These are phyloP conservation scores for Thalassiosira livingstoniorum DNA, from an alignment of 352 stramenopile species.

Conservation along the genomic window DNA sequence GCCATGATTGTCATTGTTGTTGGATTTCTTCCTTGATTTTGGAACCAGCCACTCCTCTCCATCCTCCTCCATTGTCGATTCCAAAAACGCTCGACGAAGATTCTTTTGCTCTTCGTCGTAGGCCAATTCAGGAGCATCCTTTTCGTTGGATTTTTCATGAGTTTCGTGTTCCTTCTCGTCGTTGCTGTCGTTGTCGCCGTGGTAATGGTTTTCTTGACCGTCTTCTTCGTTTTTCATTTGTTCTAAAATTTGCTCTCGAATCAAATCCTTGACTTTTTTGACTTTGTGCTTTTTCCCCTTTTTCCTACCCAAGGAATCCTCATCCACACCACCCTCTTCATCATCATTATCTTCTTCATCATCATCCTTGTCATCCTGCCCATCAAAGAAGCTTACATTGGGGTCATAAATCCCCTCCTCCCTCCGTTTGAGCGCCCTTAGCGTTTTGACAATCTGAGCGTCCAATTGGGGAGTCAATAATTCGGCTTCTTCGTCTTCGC, in stretches of 20 bases:
- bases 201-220: too few relatives aligned
- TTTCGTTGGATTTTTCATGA: conserved; percentile 58
- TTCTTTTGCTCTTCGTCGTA: conserved; percentile 88
- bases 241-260: conserved; percentile 94
- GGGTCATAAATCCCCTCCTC: conserved; percentile 92
- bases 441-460: conserved; percentile 79
- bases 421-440: conserved; percentile 91
- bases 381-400: conserved; percentile 90
- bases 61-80: conserved; percentile 61
- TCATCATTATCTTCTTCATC: conserved; percentile 55
- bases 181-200: too few relatives aligned
- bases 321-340: conserved; percentile 54
- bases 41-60: conserved; percentile 27
- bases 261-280: conserved; percentile 93
- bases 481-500: conserved; percentile 81
- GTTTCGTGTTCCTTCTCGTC: conserved; percentile 80
- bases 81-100: conserved; percentile 82
- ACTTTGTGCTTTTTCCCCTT: conserved; percentile 61
- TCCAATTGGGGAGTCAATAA: conserved; percentile 74
- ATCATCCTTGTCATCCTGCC: conserved; percentile 46
- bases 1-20: conserved; percentile 48
- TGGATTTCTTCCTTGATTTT: too few relatives aligned
- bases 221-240: conserved; percentile 86
- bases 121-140: conserved; percentile 67
- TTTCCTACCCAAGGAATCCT: conserved; percentile 20